Base-by-base conservation (phyloP, 192 early-diverging fungal genomes). In the Chytriomyces confervae region DNA sequence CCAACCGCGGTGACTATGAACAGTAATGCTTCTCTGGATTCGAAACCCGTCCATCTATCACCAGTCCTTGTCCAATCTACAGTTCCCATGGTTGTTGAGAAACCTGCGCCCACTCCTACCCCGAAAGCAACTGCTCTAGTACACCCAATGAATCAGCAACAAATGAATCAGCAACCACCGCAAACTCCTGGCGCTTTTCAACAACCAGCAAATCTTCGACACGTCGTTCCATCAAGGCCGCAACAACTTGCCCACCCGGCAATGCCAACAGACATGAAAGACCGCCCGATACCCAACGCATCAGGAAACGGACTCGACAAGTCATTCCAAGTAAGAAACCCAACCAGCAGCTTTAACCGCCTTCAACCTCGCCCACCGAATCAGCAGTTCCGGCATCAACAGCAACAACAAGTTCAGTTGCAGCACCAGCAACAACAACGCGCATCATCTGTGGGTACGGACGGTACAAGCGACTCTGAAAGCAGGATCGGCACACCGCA, bases 351-450 rank as follows among this genome's bases (percentile, higher is more conserved):
- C 3, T 20, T 20, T 18, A 57, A 20, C 53, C 53, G 53, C 53
- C 29, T 36, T 10, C 10, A 57, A 20, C 53, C 53, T 18, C 11
- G 53, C 20, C 53, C 11, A 57, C 13, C 13, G 53, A 11, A 18
- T 20, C 53, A 20, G 53, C 11, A 13, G 16, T 10, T 11, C 10
- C 16, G 13, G 10, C 63, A 20, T 65, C 63, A 20, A 11, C 63
- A 65, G 63, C 63, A 13, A 47, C 18, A 16, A 1, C 66, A 48
- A 68, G 43, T n/a, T n/a, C 66, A 68, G 29, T 46, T 36, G 11
- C 66, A 68, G 45, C 62, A 10, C 3, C 66, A 68, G 47, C 66
- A 68, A 6, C 66, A 68, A 68, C 53, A 68, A 18, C 44, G 24
- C 29, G 5, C 66, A 13, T 11, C 16, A 2, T 45, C 23, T 1